A percentile compares a stretch with the other conserved stretches of the same genome.
Evolutionary conservation across 805 yeast species (phyloP).

Genomic region (Candida morakotiae): DNA sequence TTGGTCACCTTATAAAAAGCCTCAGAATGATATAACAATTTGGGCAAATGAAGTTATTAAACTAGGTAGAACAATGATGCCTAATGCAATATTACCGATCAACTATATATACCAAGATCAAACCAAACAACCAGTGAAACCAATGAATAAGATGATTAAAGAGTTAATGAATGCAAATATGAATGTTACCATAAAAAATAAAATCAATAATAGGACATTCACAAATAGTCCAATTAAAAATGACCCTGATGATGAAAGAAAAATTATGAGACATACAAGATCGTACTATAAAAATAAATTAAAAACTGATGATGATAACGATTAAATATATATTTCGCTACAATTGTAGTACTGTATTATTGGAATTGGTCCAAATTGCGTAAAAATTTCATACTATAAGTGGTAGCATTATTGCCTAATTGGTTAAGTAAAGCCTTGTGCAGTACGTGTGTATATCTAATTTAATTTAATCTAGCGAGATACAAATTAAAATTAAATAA

Average conservation of each 20-base stretch:
- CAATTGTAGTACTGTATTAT: too few species aligned
- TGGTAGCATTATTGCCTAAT: not conserved
- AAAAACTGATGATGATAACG: not conserved
- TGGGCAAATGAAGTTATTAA: slow-evolving; percentile 66
- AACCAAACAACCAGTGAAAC: slow-evolving; percentile 6
- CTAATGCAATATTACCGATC: slow-evolving; percentile 40
- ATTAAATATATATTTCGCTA: not conserved
- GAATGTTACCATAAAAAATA: slow-evolving; percentile 5
- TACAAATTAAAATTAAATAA: too few species aligned
- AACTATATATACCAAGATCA: slow-evolving; percentile 30
- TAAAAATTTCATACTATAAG: too few species aligned
- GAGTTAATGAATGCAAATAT: slow-evolving; percentile 19
- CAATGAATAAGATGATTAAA: slow-evolving; percentile 29
- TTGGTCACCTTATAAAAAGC: slow-evolving; percentile 59
- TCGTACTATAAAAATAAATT: slow-evolving; percentile 29
- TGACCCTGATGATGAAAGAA: slow-evolving; percentile 27
- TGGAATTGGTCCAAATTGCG: too few species aligned
- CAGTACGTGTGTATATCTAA: too few species aligned
- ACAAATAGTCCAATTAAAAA: slow-evolving; percentile 17
- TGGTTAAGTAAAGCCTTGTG: not conserved
- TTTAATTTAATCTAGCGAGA: too few species aligned
- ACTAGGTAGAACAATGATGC: slow-evolving; percentile 61
- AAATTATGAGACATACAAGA: slow-evolving; percentile 33
- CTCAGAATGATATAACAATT: slow-evolving; percentile 46
- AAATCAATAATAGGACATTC: not conserved